Evolutionary conservation across 805 yeast species (phyloP).

Genomic region (Suhomyces faveliae): DNA sequence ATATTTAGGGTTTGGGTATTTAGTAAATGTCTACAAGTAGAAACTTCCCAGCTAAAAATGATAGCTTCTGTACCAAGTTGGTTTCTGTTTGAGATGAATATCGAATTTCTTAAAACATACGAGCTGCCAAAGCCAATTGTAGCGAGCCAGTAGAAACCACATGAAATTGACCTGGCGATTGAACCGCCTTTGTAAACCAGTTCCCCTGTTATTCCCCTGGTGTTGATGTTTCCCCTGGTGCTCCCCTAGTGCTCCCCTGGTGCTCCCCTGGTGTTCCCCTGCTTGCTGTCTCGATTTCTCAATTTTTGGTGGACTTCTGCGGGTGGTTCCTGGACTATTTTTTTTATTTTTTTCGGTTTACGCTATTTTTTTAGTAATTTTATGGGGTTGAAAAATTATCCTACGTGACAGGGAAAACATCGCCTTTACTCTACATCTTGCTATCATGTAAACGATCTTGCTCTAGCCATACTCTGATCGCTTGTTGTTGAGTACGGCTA

Average conservation of each 20-base stretch:
- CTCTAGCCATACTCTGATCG: background rate
- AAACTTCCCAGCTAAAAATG: background rate
- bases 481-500: background rate
- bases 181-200: background rate
- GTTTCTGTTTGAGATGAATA: too few species aligned
- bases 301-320: background rate
- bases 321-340: background rate
- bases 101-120: background rate
- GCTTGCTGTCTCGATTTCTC: background rate
- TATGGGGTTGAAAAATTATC: background rate
- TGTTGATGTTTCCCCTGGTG: background rate
- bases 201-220: background rate
- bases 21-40: background rate
- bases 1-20: background rate
- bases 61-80: background rate
- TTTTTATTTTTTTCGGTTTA: background rate
- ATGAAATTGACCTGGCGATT: background rate
- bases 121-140: background rate
- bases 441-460: background rate
- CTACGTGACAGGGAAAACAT: background rate
- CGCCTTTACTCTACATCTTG: background rate
- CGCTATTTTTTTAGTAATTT: background rate
- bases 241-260: background rate
- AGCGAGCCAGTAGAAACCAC: background rate
- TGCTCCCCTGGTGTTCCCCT: background rate